These are phyloP conservation scores for Colletotrichum graminicola DNA, from an alignment of 2,329 filamentous ascomycete species.

Conservation along the genomic window DNA sequence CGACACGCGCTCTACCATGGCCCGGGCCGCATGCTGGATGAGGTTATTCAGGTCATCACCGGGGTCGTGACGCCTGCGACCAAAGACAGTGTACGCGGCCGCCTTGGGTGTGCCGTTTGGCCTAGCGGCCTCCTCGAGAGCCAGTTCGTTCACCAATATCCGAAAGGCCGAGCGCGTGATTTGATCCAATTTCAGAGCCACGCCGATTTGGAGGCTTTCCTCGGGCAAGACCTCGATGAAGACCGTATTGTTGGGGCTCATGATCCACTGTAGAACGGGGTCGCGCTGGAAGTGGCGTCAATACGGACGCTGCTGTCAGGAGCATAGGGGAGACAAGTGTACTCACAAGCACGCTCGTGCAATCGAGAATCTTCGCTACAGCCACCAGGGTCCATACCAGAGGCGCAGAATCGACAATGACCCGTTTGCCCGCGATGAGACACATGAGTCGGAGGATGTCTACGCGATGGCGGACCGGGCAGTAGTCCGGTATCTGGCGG, in stretches of 20 bases:
- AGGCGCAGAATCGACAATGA: constrained; percentile 72
- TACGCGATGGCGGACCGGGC: constrained; percentile 71
- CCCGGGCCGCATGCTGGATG: constrained; percentile 69
- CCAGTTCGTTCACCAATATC: constrained; percentile 73
- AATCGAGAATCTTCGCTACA: constrained; percentile 70
- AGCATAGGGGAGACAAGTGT: neutral
- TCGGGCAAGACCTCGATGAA: constrained; percentile 76
- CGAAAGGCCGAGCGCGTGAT: constrained; percentile 65
- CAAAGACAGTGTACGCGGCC: constrained; percentile 53
- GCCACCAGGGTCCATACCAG: constrained; percentile 76
- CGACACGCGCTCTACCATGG: constrained; percentile 62
- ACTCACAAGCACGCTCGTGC: constrained; percentile 52
- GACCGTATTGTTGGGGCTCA: constrained; percentile 63
- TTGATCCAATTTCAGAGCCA: constrained; percentile 56
- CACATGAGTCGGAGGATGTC: constrained; percentile 73
- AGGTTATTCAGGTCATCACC: constrained; percentile 68
- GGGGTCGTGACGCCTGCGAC: constrained; percentile 60
- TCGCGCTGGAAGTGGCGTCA: constrained; percentile 52
- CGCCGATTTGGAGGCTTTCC: constrained; percentile 69
- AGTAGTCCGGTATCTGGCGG: constrained; percentile 69
- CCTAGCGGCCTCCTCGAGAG: constrained; percentile 57
- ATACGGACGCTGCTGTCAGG: constrained; percentile 46
- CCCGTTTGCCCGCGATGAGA: constrained; percentile 65
- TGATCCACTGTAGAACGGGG: constrained; percentile 69
- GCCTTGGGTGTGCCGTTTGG: constrained; percentile 35